A percentile compares a stretch with the other conserved stretches of the same genome.
These are phyloP conservation scores for Ziziphus jujuba DNA, from an alignment of 306 rosid species.

Conservation along the genomic window DNA sequence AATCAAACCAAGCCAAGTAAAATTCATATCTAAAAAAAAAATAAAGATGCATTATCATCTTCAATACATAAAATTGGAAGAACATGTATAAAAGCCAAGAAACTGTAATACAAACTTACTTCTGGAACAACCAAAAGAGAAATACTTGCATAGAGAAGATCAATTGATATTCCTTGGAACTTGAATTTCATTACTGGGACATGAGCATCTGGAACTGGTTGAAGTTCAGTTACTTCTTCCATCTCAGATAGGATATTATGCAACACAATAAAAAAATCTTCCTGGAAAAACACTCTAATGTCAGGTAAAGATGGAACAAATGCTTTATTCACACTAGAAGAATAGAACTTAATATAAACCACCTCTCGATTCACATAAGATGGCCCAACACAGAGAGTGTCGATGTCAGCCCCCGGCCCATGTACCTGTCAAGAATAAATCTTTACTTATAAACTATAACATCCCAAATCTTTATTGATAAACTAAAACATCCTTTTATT, in stretches of 20 bases:
- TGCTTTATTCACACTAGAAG: constrained; percentile 8
- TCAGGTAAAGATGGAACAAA: constrained; percentile 19
- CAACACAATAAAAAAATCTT: constrained; percentile 80
- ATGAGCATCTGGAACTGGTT: constrained; percentile 89
- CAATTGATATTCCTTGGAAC: constrained; percentile 84
- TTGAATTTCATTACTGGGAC: constrained; percentile 98
- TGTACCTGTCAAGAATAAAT: constrained; percentile 62
- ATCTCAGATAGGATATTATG: constrained; percentile 74
- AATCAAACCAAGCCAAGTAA: no score
- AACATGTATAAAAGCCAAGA: neutral
- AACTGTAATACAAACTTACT: constrained; percentile 46
- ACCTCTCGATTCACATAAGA: constrained; percentile 90
- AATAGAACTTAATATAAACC: constrained; percentile 23
- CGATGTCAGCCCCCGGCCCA: constrained; percentile 91
- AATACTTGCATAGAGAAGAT: constrained; percentile 90
- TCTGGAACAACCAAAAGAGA: constrained; percentile 88
- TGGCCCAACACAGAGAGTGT: constrained; percentile 86
- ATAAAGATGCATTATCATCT: neutral
- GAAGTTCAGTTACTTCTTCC: constrained; percentile 93
- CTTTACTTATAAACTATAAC: constrained; percentile 1
- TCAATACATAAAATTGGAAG: no score
- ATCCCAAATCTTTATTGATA: no score
- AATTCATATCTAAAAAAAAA: no score
- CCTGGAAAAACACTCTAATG: constrained; percentile 48
- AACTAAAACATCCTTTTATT: constrained; percentile 5